phyloP scores from a whole-genome alignment of 192 early-diverging fungal species.

The Rhizophlyctis rosea region DNA sequence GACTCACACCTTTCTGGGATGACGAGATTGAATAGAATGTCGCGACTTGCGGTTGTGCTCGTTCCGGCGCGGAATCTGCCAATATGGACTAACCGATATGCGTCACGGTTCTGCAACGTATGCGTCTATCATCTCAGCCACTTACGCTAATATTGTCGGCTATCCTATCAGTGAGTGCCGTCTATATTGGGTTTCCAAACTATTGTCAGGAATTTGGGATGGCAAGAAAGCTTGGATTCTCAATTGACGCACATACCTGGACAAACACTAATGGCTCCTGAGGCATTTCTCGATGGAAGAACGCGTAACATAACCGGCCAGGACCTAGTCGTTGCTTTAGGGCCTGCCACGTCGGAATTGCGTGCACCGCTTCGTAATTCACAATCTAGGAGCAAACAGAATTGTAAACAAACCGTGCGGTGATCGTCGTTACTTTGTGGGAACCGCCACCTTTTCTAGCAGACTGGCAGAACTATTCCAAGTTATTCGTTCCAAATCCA shows the following conservation, averaged over 20 bases:
- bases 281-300: constrained; percentile 75
- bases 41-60: constrained; percentile 57
- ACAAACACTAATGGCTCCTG: constrained; percentile 87
- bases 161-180: constrained; percentile 67
- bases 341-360: constrained; percentile 74
- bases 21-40: constrained; percentile 95
- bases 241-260: constrained; percentile 45
- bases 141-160: constrained; percentile 63
- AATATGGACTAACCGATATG: constrained; percentile 44
- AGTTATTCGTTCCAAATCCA: constrained; percentile 78
- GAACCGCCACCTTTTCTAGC: constrained; percentile 69
- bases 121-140: not conserved
- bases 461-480: constrained; percentile 78
- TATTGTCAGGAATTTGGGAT: too few relatives aligned
- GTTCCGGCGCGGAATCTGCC: constrained; percentile 44
- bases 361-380: constrained; percentile 88
- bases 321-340: constrained; percentile 74
- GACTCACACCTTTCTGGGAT: constrained; percentile 56
- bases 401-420: too few relatives aligned
- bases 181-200: too few relatives aligned
- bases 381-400: constrained; percentile 55
- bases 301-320: constrained; percentile 77
- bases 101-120: too few relatives aligned
- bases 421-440: not conserved
- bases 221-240: not conserved